Evolutionary conservation across 768 basidiomycete genomes (phyloP), one percentile per base, ranked within the genome.

Genomic region (Xerocomus potaroensis): DNA sequence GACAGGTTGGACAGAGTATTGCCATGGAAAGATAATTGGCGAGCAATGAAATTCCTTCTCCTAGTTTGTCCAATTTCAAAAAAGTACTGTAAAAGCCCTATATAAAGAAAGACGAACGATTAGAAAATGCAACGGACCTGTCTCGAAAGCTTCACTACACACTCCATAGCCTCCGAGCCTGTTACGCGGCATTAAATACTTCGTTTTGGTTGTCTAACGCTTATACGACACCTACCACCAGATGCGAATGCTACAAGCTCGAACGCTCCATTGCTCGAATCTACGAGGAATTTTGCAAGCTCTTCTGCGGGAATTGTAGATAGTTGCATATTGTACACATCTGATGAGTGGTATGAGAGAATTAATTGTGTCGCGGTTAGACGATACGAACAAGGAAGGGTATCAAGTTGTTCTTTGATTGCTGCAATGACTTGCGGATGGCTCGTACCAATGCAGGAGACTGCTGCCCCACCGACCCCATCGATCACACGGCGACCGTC

Each of bases 151-250:
- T 94, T 94, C 45, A 92, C 73, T n/a, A 80, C 83, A 47, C 80
- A 77, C 53, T 94, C 91, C 85, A 91, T 87, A 0, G 91, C 90
- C 65, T 94, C 91, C 3, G 90, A 85, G 39, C 90, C 89, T 91
- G 43, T 50, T 43, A 29, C 45, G 26, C 4, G 38, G 22, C 10
- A 37, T 49, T 36, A n/a, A n/a, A 29, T 32, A 16, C 8, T 19
- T 36, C 10, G 16, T 36, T 42, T 19, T 35, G 10, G 27, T 15
- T 5, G 27, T 16, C 33, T 48, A 6, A 1, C 4, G 35, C 4
- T 19, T 19, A 24, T 23, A 57, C n/a, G n/a, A n/a, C n/a, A n/a
- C 71, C 47, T 55, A 78, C 91, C 91, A 64, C 90, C 89, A 34
- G 85, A 83, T 15, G 81, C 74, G 59, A 91, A 91, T 2, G 81